A percentile compares a stretch with the other conserved stretches of the same genome.
Evolutionary conservation across 495 filamentous ascomycete genomes (phyloP).

Genomic region (Penicillium malachiteum): DNA sequence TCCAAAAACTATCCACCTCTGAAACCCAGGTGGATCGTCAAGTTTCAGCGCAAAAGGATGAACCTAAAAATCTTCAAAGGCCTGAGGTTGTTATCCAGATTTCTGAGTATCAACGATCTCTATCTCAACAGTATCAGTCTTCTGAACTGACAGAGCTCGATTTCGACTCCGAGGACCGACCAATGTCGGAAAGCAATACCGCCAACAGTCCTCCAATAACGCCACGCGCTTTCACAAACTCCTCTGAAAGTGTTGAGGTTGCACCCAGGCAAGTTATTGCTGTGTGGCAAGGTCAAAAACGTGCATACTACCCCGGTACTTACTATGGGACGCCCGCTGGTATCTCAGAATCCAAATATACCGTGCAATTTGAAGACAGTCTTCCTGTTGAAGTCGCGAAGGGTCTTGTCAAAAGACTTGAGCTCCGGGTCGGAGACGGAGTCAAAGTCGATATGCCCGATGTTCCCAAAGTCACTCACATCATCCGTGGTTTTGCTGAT

Average conservation of each 20-base stretch:
- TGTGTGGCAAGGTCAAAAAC: slow-evolving; percentile 48
- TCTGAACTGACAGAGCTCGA: slow-evolving; percentile 18
- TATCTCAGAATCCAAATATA: slow-evolving; percentile 37
- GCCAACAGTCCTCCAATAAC: slow-evolving; percentile 15
- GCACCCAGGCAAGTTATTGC: slow-evolving; percentile 52
- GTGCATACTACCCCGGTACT: slow-evolving; percentile 51
- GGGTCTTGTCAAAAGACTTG: slow-evolving; percentile 45
- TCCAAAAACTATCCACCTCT: slow-evolving; percentile 11
- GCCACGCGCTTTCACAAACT: neutral
- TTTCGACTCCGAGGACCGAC: slow-evolving; percentile 12
- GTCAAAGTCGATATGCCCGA: slow-evolving; percentile 52
- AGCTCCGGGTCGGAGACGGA: slow-evolving; percentile 47
- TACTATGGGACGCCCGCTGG: slow-evolving; percentile 45
- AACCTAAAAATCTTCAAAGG: slow-evolving; percentile 5
- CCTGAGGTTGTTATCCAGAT: neutral
- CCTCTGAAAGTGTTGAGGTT: slow-evolving; percentile 18
- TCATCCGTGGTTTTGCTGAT: slow-evolving; percentile 44
- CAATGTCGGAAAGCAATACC: slow-evolving; percentile 8
- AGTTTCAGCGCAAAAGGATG: slow-evolving; percentile 8
- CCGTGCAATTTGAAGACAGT: slow-evolving; percentile 50
- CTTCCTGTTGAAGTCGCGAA: slow-evolving; percentile 41
- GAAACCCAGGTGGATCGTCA: slow-evolving; percentile 10
- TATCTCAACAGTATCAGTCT: slow-evolving; percentile 4
- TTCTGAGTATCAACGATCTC: neutral
- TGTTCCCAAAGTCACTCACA: slow-evolving; percentile 46